Base-by-base conservation (phyloP, 345 rosid species). In the Schrenkiella parvula region DNA sequence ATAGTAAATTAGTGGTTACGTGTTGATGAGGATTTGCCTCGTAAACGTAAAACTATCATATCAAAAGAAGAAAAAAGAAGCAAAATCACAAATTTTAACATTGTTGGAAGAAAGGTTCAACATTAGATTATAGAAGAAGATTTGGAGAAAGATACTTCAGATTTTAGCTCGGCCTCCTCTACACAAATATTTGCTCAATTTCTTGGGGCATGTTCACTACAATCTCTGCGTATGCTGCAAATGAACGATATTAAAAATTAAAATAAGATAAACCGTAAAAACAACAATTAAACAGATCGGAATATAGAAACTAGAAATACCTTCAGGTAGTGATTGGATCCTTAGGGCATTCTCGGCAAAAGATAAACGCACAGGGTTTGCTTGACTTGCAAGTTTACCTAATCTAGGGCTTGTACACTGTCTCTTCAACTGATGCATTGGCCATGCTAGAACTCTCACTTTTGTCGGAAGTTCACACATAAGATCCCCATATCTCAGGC, bases 321-420 rank as follows among this genome's bases (percentile, higher is more conserved):
- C 99, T 89, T 89, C 96, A 21, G 97, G 95, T 68, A 95, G 84
- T 79, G 96, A 87, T 82, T 88, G 87, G 71, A 68, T 82, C 65
- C 84, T 75, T 44, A 95, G 82, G 58, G 96, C 96, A 68, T 91
- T 90, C 87, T 95, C 99, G 0, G 99, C 98, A 48, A 84, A 88
- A 34, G 93, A 75, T 56, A 91, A 84, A 46, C 88, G 93, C 73
- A 80, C 68, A 21, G 92, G 98, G 66, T 42, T 51, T 23, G 84
- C 73, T 29, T 71, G 78, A 63, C 71, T 79, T 52, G 81, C 80
- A 35, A 58, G 8, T 21, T 59, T 64, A 52, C 79, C 86, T 22
- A 65, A 19, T 37, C 73, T 43, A 53, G 86, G 44, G 72, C 73
- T 79, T 39, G 71, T 66, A 64, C 76, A 66, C 42, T 64, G 83